These are phyloP conservation scores for Heritiera littoralis DNA, from an alignment of 345 rosid genomes.

Conservation along the genomic window DNA sequence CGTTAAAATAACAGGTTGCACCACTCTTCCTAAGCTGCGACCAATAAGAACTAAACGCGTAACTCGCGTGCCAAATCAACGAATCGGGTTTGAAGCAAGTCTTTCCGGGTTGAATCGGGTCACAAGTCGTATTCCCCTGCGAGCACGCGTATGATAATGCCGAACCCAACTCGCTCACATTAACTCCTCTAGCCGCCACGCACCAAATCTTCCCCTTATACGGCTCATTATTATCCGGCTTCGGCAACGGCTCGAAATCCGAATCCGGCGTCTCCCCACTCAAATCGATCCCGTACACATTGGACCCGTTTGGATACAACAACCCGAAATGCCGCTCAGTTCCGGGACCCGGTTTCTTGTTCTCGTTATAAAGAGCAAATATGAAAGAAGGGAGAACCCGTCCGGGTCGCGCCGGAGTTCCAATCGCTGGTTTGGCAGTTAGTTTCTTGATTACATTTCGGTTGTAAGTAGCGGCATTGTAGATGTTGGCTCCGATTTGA, in stretches of 20 bases:
- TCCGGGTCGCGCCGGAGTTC: slow-evolving; percentile 89
- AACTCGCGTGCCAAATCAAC: slow-evolving; percentile 61
- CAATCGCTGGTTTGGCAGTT: slow-evolving; percentile 55
- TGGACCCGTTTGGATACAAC: slow-evolving; percentile 62
- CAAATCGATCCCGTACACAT: slow-evolving; percentile 64
- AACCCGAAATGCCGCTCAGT: slow-evolving; percentile 95
- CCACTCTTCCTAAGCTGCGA: slow-evolving; percentile 60
- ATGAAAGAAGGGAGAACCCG: slow-evolving; percentile 58
- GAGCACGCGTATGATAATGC: slow-evolving; percentile 84
- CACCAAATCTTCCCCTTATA: slow-evolving; percentile 85
- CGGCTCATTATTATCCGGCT: slow-evolving; percentile 67
- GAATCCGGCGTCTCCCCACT: slow-evolving; percentile 54
- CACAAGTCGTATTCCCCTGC: slow-evolving; percentile 86
- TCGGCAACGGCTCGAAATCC: slow-evolving; percentile 53
- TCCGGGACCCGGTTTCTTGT: slow-evolving; percentile 82
- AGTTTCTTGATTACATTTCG: slow-evolving; percentile 66
- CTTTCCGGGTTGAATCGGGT: slow-evolving; percentile 57
- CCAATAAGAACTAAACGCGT: slow-evolving; percentile 90
- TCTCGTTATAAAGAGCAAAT: slow-evolving; percentile 83
- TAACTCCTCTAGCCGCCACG: slow-evolving; percentile 61
- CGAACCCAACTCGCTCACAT: slow-evolving; percentile 49
- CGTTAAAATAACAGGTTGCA: slow-evolving; percentile 70
- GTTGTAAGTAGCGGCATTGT: slow-evolving; percentile 87
- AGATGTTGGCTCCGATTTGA: slow-evolving; percentile 77
- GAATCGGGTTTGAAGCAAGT: slow-evolving; percentile 57